Evolutionary conservation across 768 basidiomycete genomes (phyloP), one percentile per base, ranked within the genome.

Genomic region (Piloderma croceum): DNA sequence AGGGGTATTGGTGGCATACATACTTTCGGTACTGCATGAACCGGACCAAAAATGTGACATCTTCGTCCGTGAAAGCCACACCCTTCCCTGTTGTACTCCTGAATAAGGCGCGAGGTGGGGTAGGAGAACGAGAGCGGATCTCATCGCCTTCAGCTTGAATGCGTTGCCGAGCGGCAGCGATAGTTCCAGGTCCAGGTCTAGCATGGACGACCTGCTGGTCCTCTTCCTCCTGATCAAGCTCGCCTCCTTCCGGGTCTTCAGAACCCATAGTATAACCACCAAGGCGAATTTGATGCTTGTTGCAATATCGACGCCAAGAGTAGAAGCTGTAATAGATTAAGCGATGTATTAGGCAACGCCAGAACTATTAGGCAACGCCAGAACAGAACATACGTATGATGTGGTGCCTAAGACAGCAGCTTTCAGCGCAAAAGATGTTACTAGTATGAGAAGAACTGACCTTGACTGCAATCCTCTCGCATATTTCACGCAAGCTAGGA

Each of bases 231-330:
- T 66, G 70, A 4, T 69, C 74, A 33, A 64, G 63, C 23, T 62
- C 58, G 4, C 69, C 69, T 13, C 70, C 65, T 12, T 60, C 65
- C 7, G 71, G 68, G 13, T 75, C 73, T 25, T 75, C 77, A 6
- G 70, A 57, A 39, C 76, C 81, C 88, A 90, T 90, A 7, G 76
- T 67, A 50, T 90, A 91, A 2, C 87, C 86, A 19, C 86, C 85
- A 0, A 91, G 70, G n/a, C 85, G 79, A 36, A 91, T 91, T 59
- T 90, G 86, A 58, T 91, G 88, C 55, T 90, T 91, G 57, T 91
- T 91, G 65, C 89, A 91, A 53, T 90, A 91, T 32, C 89, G 77
- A 29, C 89, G 76, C 89, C 89, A 91, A 1, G 88, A 90, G 57
- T 89, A 90, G 57, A 90, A 90, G 9, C 87, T 90, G 40, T 17